Evolutionary conservation across 257 asterid species (phyloP), one percentile per base, ranked within the genome.

Genomic region (Solanum arcanum): DNA sequence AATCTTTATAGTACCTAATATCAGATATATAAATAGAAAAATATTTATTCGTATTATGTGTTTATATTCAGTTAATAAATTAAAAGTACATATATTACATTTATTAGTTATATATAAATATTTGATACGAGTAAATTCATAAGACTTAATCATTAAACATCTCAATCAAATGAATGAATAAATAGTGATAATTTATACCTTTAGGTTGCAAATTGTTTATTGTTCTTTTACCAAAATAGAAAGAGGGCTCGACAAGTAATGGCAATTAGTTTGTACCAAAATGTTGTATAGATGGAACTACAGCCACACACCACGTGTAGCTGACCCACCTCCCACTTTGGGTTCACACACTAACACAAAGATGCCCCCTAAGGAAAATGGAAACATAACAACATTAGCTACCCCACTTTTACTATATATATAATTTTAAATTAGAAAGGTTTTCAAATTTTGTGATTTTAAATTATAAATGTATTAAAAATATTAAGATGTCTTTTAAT

Each of bases 171-270:
- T n/a, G 6, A 82, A 86, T 46, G 37, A 37, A 37, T 37, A 37
- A 37, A 37, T 37, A 37, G 39, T 37, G 39, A 37, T 37, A 37
- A 72, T 73, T 74, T 86, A 68, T 84, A 70, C 39, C 83, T 84
- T 83, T 21, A 29, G 47, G 41, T 88, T 89, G 90, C 93, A 90
- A 92, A 88, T 91, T 90, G 92, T 89, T 29, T 49, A 15, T 27
- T 87, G 89, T 75, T 90, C 21, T 85, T 21, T 85, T 88, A 89
- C 92, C 90, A 84, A 90, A 92, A 83, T 86, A 82, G 92, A 82
- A 89, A 85, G 83, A 75, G 64, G 86, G 86, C 85, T 86, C 11
- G 2, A 74, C 87, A 80, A 76, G 87, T 89, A 35, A 80, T 69
- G 85, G 66, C 25, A 83, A 47, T 13, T 37, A 49, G 37, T 56